Evolutionary conservation across 2,329 filamentous ascomycete species (phyloP), one percentile per base, ranked within the genome.

Genomic region (Diaporthe nobilis): DNA sequence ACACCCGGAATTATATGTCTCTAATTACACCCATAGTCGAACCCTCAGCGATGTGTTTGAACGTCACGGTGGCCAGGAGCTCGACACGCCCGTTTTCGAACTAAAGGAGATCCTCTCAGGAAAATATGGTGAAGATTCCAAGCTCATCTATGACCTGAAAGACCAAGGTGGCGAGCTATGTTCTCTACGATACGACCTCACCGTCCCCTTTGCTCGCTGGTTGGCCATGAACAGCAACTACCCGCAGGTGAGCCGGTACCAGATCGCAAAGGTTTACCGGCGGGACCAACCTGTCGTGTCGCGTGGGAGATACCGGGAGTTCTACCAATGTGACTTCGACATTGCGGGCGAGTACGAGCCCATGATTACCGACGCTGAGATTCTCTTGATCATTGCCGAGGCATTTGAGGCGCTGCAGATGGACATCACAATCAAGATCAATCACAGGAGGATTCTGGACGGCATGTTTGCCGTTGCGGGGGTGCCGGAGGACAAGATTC

Each of bases 291-390:
- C 94, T 34, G 92, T 95, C 77, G 94, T 98, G 86, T 94, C 93
- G 77, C 97, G 97, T 83, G 96, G 96, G 68, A 92, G 95, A 74
- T 97, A 98, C 93, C 91, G 96, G 81, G 96, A 98, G 85, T 98
- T 98, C 85, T 98, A 97, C 87, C 96, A 98, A 85, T 98, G 96
- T 87, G 96, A 98, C 85, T 97, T 98, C 82, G 96, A 98, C 83
- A 96, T 98, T 85, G 96, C 96, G 15, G 95, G 96, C 77, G 88
- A 87, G 49, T 97, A 95, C 86, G 96, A 98, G 82, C 86, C 94
- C 71, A 98, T 98, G 95, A 90, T 98, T 31, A 94, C 96, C 73
- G 96, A 98, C 82, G 94, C 95, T 39, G 95, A 98, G 86, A 93
- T 98, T 75, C 86, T 98, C 79, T 90, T 94, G 74, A 95, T 98